Evolutionary conservation across 1,139 yeast genomes (phyloP), one percentile per base, ranked within the genome.

Genomic region (Kodamaea suecica): DNA sequence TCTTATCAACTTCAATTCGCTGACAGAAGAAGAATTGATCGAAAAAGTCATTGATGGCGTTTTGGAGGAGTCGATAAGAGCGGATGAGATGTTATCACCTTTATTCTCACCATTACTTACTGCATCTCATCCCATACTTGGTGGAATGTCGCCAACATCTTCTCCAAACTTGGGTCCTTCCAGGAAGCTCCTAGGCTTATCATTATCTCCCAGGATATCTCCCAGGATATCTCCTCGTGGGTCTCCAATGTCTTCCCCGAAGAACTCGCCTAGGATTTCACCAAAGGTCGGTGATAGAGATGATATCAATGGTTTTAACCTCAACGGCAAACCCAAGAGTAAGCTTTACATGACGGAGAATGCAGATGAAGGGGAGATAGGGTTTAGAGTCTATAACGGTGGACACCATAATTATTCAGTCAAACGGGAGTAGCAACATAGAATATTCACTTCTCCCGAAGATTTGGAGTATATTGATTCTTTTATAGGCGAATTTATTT

Each of bases 1-100:
- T 2, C 55, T 74, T 29, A 69, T 75, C 27, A 75, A 73, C 42
- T 43, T 73, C 28, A 64, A 66, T 34, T 45, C 67, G n/a, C 52
- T 59, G 4, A 57, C 70, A 1, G 76, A 72, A 42, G 62, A 67
- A 34, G 76, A 72, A 27, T 56, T 62, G 9, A 65, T 72, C n/a
- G 69, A 69, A 32, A 66, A 61, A 17, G 72, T 73, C 4, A 70
- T 76, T 11, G 78, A 73, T 29, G 68, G 60, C 7, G 70, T 77
- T 0, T 51, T 76, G 10, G 75, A 66, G 36, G 72, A 66, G 31
- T 78, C 78, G 3, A 70, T 75, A 5, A 50, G 53, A 27, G 53
- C 61, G 25, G 77, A 74, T 45, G 77, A 69, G 39, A 50, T 60
- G 11, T 52, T 75, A 30, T 65, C 76, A 4, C 78, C 78, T 0